Base-by-base conservation (phyloP, 1,284 basidiomycete species). In the Irpex rosettiformis region DNA sequence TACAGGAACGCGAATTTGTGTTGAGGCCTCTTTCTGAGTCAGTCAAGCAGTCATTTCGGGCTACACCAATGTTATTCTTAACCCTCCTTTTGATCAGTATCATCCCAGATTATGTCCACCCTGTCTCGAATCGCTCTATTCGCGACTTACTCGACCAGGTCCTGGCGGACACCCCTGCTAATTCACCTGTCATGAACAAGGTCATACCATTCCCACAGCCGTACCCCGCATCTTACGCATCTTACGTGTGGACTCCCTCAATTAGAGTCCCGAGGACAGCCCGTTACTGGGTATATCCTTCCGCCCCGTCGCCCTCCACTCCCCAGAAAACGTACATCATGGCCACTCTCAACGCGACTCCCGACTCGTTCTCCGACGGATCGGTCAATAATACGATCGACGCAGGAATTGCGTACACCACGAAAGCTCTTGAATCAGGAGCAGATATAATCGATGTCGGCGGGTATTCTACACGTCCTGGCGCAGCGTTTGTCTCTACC, bases 321-420 rank as follows among this genome's bases (percentile, higher is more conserved):
- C 52, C 63, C 6, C 58, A 64, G 11, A 79, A 77, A 63, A 94
- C 93, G 1, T 81, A 83, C 59, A 73, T 98, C 60, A 99, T 99
- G 97, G 91, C 91, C 0, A 98, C 94, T 3, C 82, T 99, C 64
- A 98, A 99, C 70, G 83, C 85, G 2, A 99, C 97, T 0, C 97
- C 97, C 1, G 96, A 99, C 74, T 98, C 95, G 0, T 99, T 99
- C 75, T 98, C 96, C 0, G 95, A 98, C 64, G 94, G 94, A 4
- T 82, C 88, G 1, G 72, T 75, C 43, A 77, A 92, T 67, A 77
- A 81, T 63, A 77, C 75, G 0, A 61, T 85, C 4, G 65, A 77
- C 0, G 70, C 76, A 10, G 86, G 85, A 0, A 65, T 89, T 10
- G 62, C 66, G 2, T 90, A 88, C 61, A 76, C 76, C 0, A 67